Evolutionary conservation across 139 green algal genomes (phyloP), one percentile per base, ranked within the genome.

Genomic region (Volvox africanus): DNA sequence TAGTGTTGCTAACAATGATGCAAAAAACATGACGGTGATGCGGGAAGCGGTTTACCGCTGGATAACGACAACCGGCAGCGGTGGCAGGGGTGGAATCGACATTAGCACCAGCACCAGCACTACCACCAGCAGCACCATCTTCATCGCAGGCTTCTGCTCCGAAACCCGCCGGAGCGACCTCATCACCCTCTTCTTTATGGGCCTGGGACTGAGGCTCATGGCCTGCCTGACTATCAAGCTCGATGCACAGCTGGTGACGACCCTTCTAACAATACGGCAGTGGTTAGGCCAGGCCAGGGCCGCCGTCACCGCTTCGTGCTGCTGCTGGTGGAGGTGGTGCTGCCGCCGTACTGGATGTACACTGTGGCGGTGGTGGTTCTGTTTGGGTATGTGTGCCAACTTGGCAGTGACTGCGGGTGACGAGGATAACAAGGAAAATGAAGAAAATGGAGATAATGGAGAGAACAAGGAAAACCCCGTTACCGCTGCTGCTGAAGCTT

Each of bases 101-200:
- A 73, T 73, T 12, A 24, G 21, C 65, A 24, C 24, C 65, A n/a
- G n/a, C n/a, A 73, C 24, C 65, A 28, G 65, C 65, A 73, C 21
- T 12, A 73, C 14, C 69, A 14, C 5, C 37, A 65, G 22, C 37
- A 35, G 0, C 2, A 28, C 24, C 26, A 2, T 6, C 1, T 89
- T 89, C 36, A n/a, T 26, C 5, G 18, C 16, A 6, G 85, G 85
- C 26, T 82, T 82, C 28, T 89, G 85, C 69, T 6, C 68, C n/a
- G 19, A 12, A 9, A 18, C 50, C 69, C 77, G 68, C 26, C n/a
- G 37, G 3, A 19, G 12, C 18, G 85, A 18, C 0, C n/a, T 89
- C 18, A 35, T 61, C 16, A 44, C 28, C 20, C 28, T 89, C 13
- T 89, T 82, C 37, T 44, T 26, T 9, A 36, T 89, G 35, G 85